phyloP scores from a whole-genome alignment of 805 yeast species.

The Tetrapisispora taiwanensis region DNA sequence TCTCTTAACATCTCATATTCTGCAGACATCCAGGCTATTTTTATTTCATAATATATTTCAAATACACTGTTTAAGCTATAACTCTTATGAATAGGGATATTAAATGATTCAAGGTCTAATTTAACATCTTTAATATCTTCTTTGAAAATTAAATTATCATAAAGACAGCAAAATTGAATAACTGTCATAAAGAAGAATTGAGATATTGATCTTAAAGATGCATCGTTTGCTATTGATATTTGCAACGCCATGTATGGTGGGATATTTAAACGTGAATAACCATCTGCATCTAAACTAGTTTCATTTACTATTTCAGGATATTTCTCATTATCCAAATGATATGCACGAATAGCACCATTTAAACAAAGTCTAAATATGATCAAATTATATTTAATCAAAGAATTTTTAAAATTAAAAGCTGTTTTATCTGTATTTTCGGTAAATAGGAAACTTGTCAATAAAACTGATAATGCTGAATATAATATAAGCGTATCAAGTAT shows the following conservation, averaged over 20 bases:
- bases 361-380: conserved; percentile 4
- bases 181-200: conserved; percentile 9
- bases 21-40: neutral
- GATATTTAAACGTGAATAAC: conserved; percentile 1
- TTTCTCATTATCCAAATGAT: conserved; percentile 11
- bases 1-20: neutral
- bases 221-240: conserved; percentile 3
- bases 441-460: neutral
- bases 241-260: conserved; percentile 16
- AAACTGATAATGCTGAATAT: neutral
- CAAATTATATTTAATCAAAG: neutral
- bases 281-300: neutral
- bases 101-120: conserved; percentile 4
- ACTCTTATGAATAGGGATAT: neutral
- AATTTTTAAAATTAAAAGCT: neutral
- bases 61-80: neutral
- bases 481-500: conserved; percentile 2
- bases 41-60: conserved; percentile 8
- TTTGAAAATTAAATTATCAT: conserved; percentile 4
- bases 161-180: conserved; percentile 9
- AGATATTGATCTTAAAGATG: conserved; percentile 6
- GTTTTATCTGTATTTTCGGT: neutral
- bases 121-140: neutral
- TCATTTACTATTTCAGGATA: conserved; percentile 10
- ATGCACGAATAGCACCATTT: conserved; percentile 7